phyloP scores from a whole-genome alignment of 1,284 basidiomycete species.

The Puccinia triticina region DNA sequence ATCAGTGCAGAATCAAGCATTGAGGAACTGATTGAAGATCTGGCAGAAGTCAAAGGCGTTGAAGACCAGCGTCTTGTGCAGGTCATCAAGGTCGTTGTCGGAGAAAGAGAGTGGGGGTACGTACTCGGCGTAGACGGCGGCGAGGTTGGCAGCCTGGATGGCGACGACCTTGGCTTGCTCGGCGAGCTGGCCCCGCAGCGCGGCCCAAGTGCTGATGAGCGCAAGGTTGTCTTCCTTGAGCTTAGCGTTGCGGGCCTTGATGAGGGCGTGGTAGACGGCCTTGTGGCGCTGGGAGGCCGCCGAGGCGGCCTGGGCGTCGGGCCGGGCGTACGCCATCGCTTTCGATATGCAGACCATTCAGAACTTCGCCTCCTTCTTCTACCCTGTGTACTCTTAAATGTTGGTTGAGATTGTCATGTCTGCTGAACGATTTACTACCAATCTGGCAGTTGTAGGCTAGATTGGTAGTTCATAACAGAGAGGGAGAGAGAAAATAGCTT shows the following conservation, averaged over 20 bases:
- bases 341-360: conserved; percentile 45
- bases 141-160: neutral
- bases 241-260: neutral
- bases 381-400: conserved; percentile 53
- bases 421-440: conserved; percentile 43
- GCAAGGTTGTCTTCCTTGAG: conserved; percentile 22
- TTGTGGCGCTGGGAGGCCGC: neutral
- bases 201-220: neutral
- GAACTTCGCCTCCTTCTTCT: conserved; percentile 36
- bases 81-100: conserved; percentile 39
- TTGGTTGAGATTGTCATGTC: conserved; percentile 54
- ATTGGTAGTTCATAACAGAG: neutral
- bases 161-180: conserved; percentile 2
- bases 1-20: too few species aligned
- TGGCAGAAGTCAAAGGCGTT: too few species aligned
- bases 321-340: conserved; percentile 27
- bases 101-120: neutral
- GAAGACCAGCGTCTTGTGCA: too few species aligned
- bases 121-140: conserved; percentile 15
- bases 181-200: neutral
- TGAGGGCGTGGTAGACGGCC: conserved; percentile 1
- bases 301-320: neutral
- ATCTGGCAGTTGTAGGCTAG: conserved; percentile 49
- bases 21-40: too few species aligned
- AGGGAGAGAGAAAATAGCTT: neutral